Evolutionary conservation across 73 alveolate species (phyloP), one percentile per base, ranked within the genome.

Genomic region (Paramecium sonneborni): DNA sequence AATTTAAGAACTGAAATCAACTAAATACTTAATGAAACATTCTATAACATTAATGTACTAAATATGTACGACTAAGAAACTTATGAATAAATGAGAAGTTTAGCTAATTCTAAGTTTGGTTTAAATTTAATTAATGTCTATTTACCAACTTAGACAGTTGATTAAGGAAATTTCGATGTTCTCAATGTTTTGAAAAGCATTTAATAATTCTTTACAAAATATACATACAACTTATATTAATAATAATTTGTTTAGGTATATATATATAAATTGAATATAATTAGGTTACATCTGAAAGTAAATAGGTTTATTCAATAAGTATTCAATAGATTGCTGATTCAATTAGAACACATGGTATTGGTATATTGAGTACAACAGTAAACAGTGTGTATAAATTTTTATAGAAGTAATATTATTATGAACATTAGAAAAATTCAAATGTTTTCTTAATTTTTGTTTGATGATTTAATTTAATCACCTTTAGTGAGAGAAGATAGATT

Each of bases 271-370:
- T n/a, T n/a, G n/a, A 9, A 38, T 79, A 3, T 21, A 15, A 20
- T 21, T 70, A 88, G 96, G 96, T 93, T 12, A 92, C 98, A 20
- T 92, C 95, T 34, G 99, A 97, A 48, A 93, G 98, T 18, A 93
- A 93, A 85, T 92, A 95, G 92, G 97, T 96, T 18, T 95, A 98
- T 74, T 95, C 98, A 37, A 95, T 98, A 37, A 96, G 98, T 57
- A 96, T 95, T 26, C 86, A 92, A 69, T 96, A 98, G 92, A 97
- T 97, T 48, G 94, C 97, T 58, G 95, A 95, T 85, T 96, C 99
- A 20, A 86, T 98, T 46, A 96, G 97, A 92, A 98, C 99, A 30
- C 99, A 98, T 88, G 99, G 99, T 0, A 94, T 96, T 26, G 99
- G 99, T 68, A 95, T 98, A 79, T 92, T 98, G 32, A 97, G 95